Conservation (phyloP, 2,329 filamentous ascomycete species). For the Colletotrichum noveboracense region DNA sequence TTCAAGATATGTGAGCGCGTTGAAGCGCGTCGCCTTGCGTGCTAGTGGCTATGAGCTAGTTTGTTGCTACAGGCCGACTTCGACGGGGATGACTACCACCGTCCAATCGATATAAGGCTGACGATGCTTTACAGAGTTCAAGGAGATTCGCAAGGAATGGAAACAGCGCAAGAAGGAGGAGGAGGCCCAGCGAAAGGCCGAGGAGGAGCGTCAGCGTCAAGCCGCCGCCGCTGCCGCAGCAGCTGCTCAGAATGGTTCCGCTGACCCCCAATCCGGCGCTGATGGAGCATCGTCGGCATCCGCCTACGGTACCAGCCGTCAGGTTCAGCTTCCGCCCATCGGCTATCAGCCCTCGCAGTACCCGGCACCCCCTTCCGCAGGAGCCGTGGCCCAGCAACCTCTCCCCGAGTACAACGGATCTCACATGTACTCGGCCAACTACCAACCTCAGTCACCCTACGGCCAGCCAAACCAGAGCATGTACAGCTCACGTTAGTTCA, state of each 20-base stretch:
- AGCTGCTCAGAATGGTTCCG: conserved; percentile 57
- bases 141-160: conserved; percentile 99
- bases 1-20: too few relatives aligned
- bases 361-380: conserved; percentile 62
- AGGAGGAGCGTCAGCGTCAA: conserved; percentile 79
- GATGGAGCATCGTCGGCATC: conserved; percentile 61
- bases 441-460: conserved; percentile 64
- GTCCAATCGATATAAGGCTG: conserved; percentile 18
- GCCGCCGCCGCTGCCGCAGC: conserved; percentile 45
- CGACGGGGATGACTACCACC: not conserved
- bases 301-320: conserved; percentile 61
- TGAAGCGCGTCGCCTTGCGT: not conserved
- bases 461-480: conserved; percentile 62
- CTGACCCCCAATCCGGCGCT: conserved; percentile 50
- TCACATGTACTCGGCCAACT: conserved; percentile 59
- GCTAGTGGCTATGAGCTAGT: not conserved
- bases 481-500: conserved; percentile 61
- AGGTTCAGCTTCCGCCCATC: conserved; percentile 75
- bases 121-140: conserved; percentile 75
- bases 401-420: conserved; percentile 60
- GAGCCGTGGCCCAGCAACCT: conserved; percentile 52
- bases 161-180: conserved; percentile 99
- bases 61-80: not conserved
- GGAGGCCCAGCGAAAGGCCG: conserved; percentile 85
- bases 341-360: conserved; percentile 74